Conservation (phyloP, 768 basidiomycete genomes). For the Postia placenta region DNA sequence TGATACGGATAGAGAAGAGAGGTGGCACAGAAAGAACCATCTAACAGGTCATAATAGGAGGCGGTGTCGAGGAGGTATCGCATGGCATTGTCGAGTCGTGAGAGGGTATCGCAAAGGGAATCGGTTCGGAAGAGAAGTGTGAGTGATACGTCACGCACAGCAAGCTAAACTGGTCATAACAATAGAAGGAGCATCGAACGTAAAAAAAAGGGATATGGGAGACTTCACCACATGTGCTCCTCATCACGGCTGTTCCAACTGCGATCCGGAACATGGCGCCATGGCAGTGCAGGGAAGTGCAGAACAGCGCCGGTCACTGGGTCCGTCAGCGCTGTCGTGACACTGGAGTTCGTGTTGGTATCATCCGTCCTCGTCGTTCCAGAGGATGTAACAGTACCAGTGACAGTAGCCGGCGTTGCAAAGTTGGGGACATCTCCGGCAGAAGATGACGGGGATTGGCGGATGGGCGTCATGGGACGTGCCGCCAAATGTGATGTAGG, state of each 20-base stretch:
- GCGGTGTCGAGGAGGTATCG: neutral
- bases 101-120: neutral
- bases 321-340: conserved; percentile 27
- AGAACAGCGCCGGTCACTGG: conserved; percentile 26
- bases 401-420: conserved; percentile 2
- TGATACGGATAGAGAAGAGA: neutral
- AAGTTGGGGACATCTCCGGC: neutral
- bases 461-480: conserved; percentile 1
- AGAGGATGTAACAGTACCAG: conserved; percentile 21
- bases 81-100: neutral
- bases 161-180: neutral
- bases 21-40: neutral
- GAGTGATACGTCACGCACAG: neutral
- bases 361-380: conserved; percentile 18
- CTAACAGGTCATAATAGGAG: neutral
- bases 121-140: neutral
- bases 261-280: conserved; percentile 10
- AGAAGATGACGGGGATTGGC: conserved; percentile 3
- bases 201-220: neutral
- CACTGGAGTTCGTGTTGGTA: conserved; percentile 22
- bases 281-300: conserved; percentile 23
- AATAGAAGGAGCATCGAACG: neutral
- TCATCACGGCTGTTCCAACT: conserved; percentile 13
- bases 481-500: conserved; percentile 5
- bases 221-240: conserved; percentile 10